Percentiles rank a stretch among this genome's conserved stretches.
These are phyloP conservation scores for Alternaria sp. DNA, from an alignment of 2,329 filamentous ascomycete species.

Conservation along the genomic window DNA sequence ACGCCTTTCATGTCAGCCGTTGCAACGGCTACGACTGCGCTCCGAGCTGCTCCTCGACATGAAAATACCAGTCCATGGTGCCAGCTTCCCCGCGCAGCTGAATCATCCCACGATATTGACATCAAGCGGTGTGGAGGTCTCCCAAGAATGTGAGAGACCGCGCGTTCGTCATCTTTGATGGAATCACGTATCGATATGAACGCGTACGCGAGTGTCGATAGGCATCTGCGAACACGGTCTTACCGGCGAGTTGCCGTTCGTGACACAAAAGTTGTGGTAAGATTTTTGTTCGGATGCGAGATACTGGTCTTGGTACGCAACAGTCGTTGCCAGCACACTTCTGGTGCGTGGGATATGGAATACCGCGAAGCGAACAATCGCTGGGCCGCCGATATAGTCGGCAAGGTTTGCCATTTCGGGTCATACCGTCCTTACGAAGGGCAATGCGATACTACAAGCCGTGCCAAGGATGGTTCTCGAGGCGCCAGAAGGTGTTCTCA, in stretches of 20 bases:
- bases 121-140: constrained; percentile 46
- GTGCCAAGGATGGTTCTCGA: background rate
- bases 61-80: constrained; percentile 25
- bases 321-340: background rate
- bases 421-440: background rate
- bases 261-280: background rate
- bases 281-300: background rate
- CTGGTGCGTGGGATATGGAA: background rate
- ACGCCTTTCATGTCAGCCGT: background rate
- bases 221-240: constrained; percentile 8
- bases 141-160: constrained; percentile 55
- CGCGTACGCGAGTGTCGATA: constrained; percentile 24
- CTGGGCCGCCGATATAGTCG: background rate
- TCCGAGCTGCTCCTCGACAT: constrained; percentile 27
- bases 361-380: background rate
- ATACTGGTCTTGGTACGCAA: background rate
- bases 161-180: constrained; percentile 52
- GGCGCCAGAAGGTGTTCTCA: background rate
- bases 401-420: background rate
- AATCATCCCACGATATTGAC: constrained; percentile 27
- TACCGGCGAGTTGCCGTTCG: background rate
- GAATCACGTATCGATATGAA: constrained; percentile 44
- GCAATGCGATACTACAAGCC: background rate
- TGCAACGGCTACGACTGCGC: background rate
- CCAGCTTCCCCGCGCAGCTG: constrained; percentile 21